Conservation (phyloP, 192 early-diverging fungal species). For the Coemansia sp. region DNA sequence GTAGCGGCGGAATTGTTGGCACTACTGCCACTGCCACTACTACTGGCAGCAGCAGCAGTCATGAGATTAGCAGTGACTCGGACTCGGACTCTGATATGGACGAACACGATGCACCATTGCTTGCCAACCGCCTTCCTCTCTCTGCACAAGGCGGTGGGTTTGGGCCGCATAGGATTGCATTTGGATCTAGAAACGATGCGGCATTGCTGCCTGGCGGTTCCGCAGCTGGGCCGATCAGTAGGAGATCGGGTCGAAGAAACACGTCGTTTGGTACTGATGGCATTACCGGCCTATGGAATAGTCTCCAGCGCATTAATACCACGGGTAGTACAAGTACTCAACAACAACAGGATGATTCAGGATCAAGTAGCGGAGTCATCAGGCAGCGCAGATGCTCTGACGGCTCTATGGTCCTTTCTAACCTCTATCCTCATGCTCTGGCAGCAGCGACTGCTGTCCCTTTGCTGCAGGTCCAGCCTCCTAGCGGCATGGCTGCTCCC, state of each 20-base stretch:
- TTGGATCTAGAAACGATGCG: constrained; percentile 2
- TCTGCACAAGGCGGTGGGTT: background rate
- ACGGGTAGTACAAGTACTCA: background rate
- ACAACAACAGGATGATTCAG: background rate
- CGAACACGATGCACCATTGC: background rate
- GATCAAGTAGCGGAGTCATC: background rate
- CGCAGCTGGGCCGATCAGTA: background rate
- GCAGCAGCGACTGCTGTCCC: background rate
- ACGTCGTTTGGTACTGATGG: background rate
- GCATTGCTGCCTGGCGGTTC: background rate
- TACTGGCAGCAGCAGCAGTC: constrained; percentile 8
- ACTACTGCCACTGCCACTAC: background rate
- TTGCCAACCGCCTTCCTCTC: background rate
- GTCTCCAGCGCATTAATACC: background rate
- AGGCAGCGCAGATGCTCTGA: constrained; percentile 36
- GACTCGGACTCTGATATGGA: constrained; percentile 21
- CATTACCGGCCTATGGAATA: constrained; percentile 6
- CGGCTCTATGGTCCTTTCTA: constrained; percentile 38
- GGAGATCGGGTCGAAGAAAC: background rate
- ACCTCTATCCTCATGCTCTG: constrained; percentile 26
- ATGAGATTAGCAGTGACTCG: constrained; percentile 17
- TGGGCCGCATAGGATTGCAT: background rate
- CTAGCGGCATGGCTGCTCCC: no score
- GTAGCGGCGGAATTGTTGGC: constrained; percentile 10
- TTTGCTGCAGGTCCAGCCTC: no score